These are phyloP conservation scores for Steccherinum ochraceum DNA, from an alignment of 768 basidiomycete species.

Conservation along the genomic window DNA sequence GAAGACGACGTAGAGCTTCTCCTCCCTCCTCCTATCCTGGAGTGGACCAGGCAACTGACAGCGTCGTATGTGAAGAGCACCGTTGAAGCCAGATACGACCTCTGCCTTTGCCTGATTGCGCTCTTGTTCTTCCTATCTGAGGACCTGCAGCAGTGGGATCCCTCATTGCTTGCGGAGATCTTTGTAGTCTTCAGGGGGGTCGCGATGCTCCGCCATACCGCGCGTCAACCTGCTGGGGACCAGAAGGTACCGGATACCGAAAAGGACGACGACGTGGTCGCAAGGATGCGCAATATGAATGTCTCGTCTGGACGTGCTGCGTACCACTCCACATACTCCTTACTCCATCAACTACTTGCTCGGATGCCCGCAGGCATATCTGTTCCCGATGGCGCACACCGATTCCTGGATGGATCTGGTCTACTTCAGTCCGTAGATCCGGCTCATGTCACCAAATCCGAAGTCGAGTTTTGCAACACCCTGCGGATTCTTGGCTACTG, in stretches of 20 bases:
- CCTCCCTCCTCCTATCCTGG: slow-evolving; percentile 44
- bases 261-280: slow-evolving; percentile 54
- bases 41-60: slow-evolving; percentile 57
- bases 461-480: slow-evolving; percentile 67
- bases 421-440: slow-evolving; percentile 65
- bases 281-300: slow-evolving; percentile 69
- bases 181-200: slow-evolving; percentile 78
- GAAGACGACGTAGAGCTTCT: slow-evolving; percentile 61
- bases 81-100: slow-evolving; percentile 69
- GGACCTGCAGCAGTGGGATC: slow-evolving; percentile 57
- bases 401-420: slow-evolving; percentile 61
- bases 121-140: slow-evolving; percentile 69
- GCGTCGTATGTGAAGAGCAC: slow-evolving; percentile 58
- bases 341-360: slow-evolving; percentile 56
- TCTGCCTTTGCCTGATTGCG: slow-evolving; percentile 58
- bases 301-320: slow-evolving; percentile 33
- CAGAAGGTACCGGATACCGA: slow-evolving; percentile 22
- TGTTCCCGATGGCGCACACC: slow-evolving; percentile 46
- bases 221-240: slow-evolving; percentile 49
- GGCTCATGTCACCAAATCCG: slow-evolving; percentile 57
- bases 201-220: slow-evolving; percentile 59
- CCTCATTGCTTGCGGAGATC: slow-evolving; percentile 60
- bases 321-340: slow-evolving; percentile 49
- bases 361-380: slow-evolving; percentile 49
- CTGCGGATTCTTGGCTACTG: slow-evolving; percentile 60